Evolutionary conservation across 75 land plant species (phyloP), one percentile per base, ranked within the genome.

Genomic region (Pinus tabuliformis): DNA sequence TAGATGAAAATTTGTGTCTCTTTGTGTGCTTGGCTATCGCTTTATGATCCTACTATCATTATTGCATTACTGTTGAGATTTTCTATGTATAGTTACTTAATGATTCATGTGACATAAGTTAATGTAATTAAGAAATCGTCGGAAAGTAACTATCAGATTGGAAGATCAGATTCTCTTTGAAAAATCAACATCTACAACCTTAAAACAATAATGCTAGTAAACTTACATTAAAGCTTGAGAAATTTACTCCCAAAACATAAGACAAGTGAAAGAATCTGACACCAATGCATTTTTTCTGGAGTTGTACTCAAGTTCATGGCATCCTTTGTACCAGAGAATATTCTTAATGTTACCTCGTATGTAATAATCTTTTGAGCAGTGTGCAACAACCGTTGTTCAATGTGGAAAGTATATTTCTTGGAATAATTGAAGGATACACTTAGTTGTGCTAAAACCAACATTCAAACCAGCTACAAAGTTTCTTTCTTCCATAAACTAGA

Each of bases 201-300:
- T 16, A 21, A 33, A 39, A 5, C 0, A 39, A 39, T 5, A 4
- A 36, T 68, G 24, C 49, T 68, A 18, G 22, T 39, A 68, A 39
- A 39, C 42, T 36, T 68, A 68, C 52, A 20, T 68, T 39, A 37
- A 17, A 21, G n/a, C 49, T 68, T 68, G 13, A 68, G 52, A 68
- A 39, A 42, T 12, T 20, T 7, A 39, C 42, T n/a, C 52, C 45
- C 54, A 42, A 37, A 68, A 42, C 13, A n/a, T 39, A 42, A 22
- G 54, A 37, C 52, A 68, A 42, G 22, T 68, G 52, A 42, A 54
- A 68, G 54, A 68, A 42, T 68, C 72, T 11, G 49, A 42, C 72
- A 64, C 42, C 68, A 49, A 49, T 49, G 54, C 54, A 49, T 49
- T 49, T 11, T 49, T 49, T 11, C 39, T 64, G 42, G 37, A 64